These are phyloP conservation scores for Saitozyma sp. DNA, from an alignment of 768 basidiomycete species.

Conservation along the genomic window DNA sequence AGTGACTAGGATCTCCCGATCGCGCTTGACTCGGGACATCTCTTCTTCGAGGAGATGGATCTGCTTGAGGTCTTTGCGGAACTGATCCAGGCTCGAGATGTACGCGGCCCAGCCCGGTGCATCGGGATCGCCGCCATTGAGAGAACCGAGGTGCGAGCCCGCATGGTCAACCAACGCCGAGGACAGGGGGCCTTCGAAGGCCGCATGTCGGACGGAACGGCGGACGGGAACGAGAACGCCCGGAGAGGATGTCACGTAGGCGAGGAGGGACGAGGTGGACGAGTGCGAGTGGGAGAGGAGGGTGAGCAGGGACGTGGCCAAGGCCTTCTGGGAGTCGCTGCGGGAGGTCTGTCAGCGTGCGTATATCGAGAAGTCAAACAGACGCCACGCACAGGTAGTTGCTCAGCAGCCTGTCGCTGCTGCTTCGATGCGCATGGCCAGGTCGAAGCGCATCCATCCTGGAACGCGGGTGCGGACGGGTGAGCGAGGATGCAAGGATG, in stretches of 20 bases:
- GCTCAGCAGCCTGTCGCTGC: conserved; percentile 48
- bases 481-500: too few species aligned
- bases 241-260: conserved; percentile 52
- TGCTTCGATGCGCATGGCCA: conserved; percentile 50
- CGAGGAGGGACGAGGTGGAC: conserved; percentile 51
- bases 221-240: conserved; percentile 48
- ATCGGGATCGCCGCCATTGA: conserved; percentile 19
- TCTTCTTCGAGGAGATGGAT: conserved; percentile 52
- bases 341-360: conserved; percentile 1
- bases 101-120: conserved; percentile 49
- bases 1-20: conserved; percentile 50
- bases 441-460: conserved; percentile 49
- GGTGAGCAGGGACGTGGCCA: conserved; percentile 46
- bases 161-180: conserved; percentile 27
- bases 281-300: conserved; percentile 52
- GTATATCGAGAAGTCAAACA: not conserved
- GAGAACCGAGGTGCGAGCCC: conserved; percentile 18
- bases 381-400: conserved; percentile 47
- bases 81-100: conserved; percentile 44
- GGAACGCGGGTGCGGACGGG: not conserved
- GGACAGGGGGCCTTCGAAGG: conserved; percentile 50
- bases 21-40: conserved; percentile 47
- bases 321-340: conserved; percentile 48
- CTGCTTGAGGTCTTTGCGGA: conserved; percentile 51
- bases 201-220: conserved; percentile 48